Percentiles rank a stretch among this genome's conserved stretches.
Evolutionary conservation across 129 eudicot genomes (phyloP).

Genomic region (Artemisia tridentata): DNA sequence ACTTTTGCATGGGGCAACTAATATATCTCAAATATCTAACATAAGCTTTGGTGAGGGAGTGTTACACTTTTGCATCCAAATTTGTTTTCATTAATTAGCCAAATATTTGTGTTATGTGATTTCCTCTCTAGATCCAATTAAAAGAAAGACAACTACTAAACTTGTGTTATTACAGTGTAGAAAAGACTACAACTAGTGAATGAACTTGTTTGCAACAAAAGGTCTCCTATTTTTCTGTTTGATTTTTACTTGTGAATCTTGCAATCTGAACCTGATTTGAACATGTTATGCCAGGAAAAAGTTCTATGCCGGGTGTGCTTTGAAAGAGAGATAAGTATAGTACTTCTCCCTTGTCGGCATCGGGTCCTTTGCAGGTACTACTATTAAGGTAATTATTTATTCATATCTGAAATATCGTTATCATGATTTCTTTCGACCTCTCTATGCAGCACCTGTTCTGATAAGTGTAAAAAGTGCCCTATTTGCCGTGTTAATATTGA

Average conservation of each 20-base stretch:
- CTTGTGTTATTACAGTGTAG: no score
- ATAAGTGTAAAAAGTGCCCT: constrained; percentile 85
- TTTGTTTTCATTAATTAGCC: no score
- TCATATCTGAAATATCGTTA: neutral
- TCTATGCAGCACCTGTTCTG: constrained; percentile 70
- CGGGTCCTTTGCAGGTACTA: constrained; percentile 80
- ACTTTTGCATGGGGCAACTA: no score
- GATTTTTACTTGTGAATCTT: constrained; percentile 9
- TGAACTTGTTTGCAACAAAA: no score
- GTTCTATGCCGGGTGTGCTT: constrained; percentile 91
- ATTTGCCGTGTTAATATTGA: constrained; percentile 77
- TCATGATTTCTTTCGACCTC: constrained; percentile 4
- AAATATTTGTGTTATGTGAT: no score
- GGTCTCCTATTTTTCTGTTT: neutral
- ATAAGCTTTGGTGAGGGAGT: no score
- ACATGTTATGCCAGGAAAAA: constrained; percentile 60
- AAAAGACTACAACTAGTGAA: no score
- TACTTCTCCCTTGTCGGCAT: constrained; percentile 82
- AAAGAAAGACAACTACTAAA: no score
- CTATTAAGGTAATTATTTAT: neutral
- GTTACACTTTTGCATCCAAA: no score
- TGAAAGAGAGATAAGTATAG: constrained; percentile 76
- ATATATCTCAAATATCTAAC: no score
- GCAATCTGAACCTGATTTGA: constrained; percentile 17
- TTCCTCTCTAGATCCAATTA: no score